Base-by-base conservation (phyloP, 1,139 yeast genomes). In the Yamadazyma atlantica region DNA sequence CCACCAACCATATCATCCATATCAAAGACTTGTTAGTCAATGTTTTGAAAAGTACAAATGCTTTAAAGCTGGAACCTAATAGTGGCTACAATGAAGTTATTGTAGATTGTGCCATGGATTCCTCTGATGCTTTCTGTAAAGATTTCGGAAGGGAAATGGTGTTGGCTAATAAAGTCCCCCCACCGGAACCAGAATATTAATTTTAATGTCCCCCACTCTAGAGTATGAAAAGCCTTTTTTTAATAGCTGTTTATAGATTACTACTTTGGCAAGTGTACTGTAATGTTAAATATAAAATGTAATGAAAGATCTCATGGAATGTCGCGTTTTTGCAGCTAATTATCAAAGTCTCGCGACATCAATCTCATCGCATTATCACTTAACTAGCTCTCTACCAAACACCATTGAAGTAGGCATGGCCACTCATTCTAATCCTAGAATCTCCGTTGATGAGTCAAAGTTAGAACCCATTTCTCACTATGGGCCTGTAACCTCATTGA, bases 401-500 rank as follows among this genome's bases (percentile, higher is more conserved):
- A 16, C 9, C 30, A 14, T n/a, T n/a, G n/a, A n/a, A n/a, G n/a
- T n/a, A 13, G 9, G 5, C 9, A 28, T 28, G 30, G 21, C 11
- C 5, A 4, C 4, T 12, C 16, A 28, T 16, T 24, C 27, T 3
- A 36, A 40, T 26, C 29, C 36, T 2, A 44, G 49, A 28, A 46
- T 56, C 13, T 50, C 57, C 2, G 42, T 47, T 19, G 40, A 49
- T 33, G 69, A 64, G 43, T 48, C 40, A 4, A 17, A 31, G 24
- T 49, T 66, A 24, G 35, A 35, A 6, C 50, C 58, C 3, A 38
- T 60, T 19, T 31, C 40, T n/a, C 89, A 83, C 50, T 72, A 78
- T 54, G 96, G 96, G 0, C 94, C 96, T 0, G 80, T 86, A 0
- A 80, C 94, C 1, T 75, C 84, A 3, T 64, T 87, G 30, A 72